A percentile compares a stretch with the other conserved stretches of the same genome.
phyloP scores from a whole-genome alignment of 345 rosid species.

The Arabidopsis arenosa region DNA sequence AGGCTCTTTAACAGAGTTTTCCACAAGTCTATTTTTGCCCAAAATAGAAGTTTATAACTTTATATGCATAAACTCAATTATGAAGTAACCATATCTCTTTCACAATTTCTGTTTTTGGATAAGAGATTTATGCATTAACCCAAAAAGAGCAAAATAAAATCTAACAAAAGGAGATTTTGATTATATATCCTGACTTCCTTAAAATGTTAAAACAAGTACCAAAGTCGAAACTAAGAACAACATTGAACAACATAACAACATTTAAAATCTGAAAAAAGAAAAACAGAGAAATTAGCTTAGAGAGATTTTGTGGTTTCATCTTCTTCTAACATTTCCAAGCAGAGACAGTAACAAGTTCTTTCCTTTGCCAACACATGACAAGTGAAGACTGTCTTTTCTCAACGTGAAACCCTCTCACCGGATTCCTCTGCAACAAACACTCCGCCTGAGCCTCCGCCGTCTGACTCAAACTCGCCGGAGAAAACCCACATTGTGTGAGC shows the following conservation, averaged over 20 bases:
- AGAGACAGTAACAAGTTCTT: constrained; percentile 84
- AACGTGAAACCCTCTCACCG: constrained; percentile 75
- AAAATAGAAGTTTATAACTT: background rate
- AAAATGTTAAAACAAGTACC: constrained; percentile 35
- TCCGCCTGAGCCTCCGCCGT: constrained; percentile 91
- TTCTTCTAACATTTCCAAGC: constrained; percentile 82
- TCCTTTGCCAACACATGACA: constrained; percentile 84
- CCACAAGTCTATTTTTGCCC: constrained; percentile 11
- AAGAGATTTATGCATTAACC: constrained; percentile 10
- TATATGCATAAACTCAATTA: background rate
- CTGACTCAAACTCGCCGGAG: constrained; percentile 69
- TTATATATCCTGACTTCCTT: constrained; percentile 36
- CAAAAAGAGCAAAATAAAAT: constrained; percentile 21
- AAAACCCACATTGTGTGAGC: constrained; percentile 72
- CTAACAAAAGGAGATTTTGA: constrained; percentile 39
- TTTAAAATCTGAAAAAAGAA: background rate
- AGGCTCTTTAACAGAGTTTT: constrained; percentile 1
- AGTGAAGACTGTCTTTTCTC: constrained; percentile 78
- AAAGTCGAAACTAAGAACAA: constrained; percentile 18
- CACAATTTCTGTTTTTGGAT: background rate
- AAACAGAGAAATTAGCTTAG: constrained; percentile 17
- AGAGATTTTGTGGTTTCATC: background rate
- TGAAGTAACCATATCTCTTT: background rate
- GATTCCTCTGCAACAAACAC: constrained; percentile 70
- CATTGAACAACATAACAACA: constrained; percentile 36